Base-by-base conservation (phyloP, 2,329 filamentous ascomycete genomes). In the Xylariaceae sp. region DNA sequence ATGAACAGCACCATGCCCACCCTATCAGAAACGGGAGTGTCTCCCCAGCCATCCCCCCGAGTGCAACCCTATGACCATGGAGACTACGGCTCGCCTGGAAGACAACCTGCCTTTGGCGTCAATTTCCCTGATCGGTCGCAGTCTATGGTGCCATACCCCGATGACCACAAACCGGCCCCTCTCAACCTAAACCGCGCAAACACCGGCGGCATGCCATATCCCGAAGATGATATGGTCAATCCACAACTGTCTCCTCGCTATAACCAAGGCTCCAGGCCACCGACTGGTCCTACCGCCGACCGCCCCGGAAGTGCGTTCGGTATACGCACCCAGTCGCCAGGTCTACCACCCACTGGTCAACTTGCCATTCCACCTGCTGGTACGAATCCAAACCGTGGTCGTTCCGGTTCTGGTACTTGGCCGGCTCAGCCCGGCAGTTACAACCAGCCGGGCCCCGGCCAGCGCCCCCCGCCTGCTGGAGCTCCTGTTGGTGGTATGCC, bases 61-160 rank as follows among this genome's bases (percentile, higher is more conserved):
- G 45, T 68, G 71, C 62, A 71, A 68, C 56, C 75, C 73, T 59
- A 78, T 71, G 77, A 77, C 44, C 71, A 73, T 35, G 67, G 73
- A 15, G 74, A 77, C 56, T 78, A 80, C 62, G 70, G 72, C 45
- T 68, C 71, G 48, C 67, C 67, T 50, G 74, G 76, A 51, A 72
- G 80, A 55, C 72, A 75, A 10, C 77, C 82, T 6, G 80, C 81
- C 4, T 85, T 84, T 64, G 76, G 75, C 4, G 73, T 84, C 51
- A 80, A 80, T 49, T 67, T 82, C 5, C 76, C 81, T 54, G 66
- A 72, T 35, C 78, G 83, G 39, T 73, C 83, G 13, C 81, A 78
- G 58, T 82, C 86, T 8, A 78, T 82, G 18, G 85, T 85, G 1
- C 88, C 88, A 1, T 92, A 92, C 67, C 88, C 88, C 0, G 80